Conservation (phyloP, 768 basidiomycete genomes). For the Cubamyces sp. region DNA sequence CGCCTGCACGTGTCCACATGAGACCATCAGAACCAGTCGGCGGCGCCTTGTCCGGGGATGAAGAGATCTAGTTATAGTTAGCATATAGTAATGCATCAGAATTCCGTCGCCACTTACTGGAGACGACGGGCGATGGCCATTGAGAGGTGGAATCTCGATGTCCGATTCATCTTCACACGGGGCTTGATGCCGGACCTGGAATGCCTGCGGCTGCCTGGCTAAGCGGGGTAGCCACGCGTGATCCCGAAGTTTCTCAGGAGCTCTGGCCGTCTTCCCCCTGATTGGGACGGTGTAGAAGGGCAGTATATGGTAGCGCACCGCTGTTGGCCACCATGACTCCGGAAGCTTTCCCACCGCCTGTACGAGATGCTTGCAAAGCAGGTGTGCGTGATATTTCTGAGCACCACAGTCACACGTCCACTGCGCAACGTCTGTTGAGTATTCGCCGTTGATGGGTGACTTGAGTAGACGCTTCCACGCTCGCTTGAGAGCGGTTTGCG, state of each 20-base stretch:
- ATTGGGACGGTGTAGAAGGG: slow-evolving; percentile 24
- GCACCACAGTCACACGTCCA: slow-evolving; percentile 39
- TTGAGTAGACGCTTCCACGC: background rate
- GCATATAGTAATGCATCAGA: background rate
- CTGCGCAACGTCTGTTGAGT: slow-evolving; percentile 25
- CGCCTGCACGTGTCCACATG: slow-evolving; percentile 5
- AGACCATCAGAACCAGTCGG: slow-evolving; percentile 14
- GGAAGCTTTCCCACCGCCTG: slow-evolving; percentile 26
- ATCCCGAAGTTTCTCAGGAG: slow-evolving; percentile 5
- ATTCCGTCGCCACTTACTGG: background rate
- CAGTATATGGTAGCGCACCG: slow-evolving; percentile 7
- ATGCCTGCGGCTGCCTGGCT: no score
- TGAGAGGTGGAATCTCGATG: no score
- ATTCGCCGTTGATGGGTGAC: background rate
- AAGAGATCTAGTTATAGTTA: slow-evolving; percentile 5
- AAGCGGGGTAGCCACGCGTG: background rate
- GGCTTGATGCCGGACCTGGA: no score
- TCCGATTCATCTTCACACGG: no score
- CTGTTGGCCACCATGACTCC: background rate
- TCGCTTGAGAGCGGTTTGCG: background rate
- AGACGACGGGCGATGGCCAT: background rate
- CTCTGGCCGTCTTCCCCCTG: background rate
- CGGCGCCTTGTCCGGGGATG: slow-evolving; percentile 15
- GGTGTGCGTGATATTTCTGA: slow-evolving; percentile 34
- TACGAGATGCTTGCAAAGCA: slow-evolving; percentile 41